These are phyloP conservation scores for Acacia confusa DNA, from an alignment of 306 rosid genomes.

Conservation along the genomic window DNA sequence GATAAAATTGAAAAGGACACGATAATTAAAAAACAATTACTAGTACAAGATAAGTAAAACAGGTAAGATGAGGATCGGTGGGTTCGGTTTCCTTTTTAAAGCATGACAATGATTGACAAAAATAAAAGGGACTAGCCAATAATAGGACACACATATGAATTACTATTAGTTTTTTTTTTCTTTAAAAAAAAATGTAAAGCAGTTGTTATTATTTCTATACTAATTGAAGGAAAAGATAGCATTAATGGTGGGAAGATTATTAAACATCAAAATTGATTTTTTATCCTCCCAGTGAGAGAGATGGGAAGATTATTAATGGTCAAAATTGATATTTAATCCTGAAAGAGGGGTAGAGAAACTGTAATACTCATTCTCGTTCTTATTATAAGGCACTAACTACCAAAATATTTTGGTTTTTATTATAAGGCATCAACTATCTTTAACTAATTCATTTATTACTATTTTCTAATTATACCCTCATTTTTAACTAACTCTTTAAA, in stretches of 20 bases:
- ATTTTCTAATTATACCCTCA: too few species aligned
- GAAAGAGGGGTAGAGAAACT: not conserved
- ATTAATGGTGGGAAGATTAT: not conserved
- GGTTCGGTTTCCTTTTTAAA: conserved; percentile 26
- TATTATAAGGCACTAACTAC: too few species aligned
- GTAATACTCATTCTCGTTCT: too few species aligned
- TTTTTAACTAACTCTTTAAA: too few species aligned
- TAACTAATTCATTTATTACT: too few species aligned
- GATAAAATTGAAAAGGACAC: conserved; percentile 1
- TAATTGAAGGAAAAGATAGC: not conserved
- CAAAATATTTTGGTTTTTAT: too few species aligned
- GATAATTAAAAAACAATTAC: not conserved
- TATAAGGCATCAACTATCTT: too few species aligned
- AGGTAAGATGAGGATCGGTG: not conserved
- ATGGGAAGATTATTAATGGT: not conserved
- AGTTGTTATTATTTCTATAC: not conserved
- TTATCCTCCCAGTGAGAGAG: too few species aligned
- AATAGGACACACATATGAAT: not conserved
- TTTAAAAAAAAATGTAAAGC: too few species aligned
- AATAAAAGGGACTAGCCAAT: not conserved
- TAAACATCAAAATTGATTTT: too few species aligned
- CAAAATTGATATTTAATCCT: too few species aligned
- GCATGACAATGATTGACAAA: conserved; percentile 8
- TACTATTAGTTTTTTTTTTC: too few species aligned
- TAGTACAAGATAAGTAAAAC: conserved; percentile 8